A percentile compares a stretch with the other conserved stretches of the same genome.
Evolutionary conservation across 2,329 filamentous ascomycete genomes (phyloP).

Genomic region (Knufia petricola): DNA sequence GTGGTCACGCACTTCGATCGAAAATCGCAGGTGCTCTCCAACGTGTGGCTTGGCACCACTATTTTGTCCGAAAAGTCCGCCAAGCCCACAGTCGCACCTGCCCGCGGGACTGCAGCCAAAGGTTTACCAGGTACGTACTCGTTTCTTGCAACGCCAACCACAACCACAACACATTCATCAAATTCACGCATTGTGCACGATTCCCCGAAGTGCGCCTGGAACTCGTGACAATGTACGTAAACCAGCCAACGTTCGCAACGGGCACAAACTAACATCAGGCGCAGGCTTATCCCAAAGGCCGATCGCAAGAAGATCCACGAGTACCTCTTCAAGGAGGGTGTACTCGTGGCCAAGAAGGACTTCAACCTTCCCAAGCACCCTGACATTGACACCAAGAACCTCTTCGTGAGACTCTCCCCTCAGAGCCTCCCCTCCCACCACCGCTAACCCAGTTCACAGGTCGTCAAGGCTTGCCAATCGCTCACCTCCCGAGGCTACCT

Average conservation of each 20-base stretch:
- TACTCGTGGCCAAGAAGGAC: conserved; percentile 98
- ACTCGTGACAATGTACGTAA: conserved; percentile 41
- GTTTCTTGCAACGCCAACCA: neutral
- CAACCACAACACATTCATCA: neutral
- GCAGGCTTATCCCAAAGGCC: conserved; percentile 97
- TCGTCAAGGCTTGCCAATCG: conserved; percentile 98
- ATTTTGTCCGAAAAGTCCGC: no score
- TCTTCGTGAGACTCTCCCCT: conserved; percentile 52
- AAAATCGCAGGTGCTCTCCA: conserved; percentile 7
- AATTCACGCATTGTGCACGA: conserved; percentile 40
- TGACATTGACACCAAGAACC: conserved; percentile 99
- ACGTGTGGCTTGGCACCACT: neutral
- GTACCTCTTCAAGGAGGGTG: conserved; percentile 92
- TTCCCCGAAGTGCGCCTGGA: conserved; percentile 44
- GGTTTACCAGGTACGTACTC: neutral
- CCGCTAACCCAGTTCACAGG: conserved; percentile 33
- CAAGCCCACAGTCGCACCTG: no score
- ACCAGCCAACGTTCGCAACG: neutral
- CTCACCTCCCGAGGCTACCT: conserved; percentile 95
- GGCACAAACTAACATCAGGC: neutral
- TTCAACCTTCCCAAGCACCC: conserved; percentile 96
- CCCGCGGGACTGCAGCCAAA: neutral
- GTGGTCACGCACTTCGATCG: neutral
- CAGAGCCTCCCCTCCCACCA: conserved; percentile 5
- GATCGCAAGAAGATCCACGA: conserved; percentile 99